These are phyloP conservation scores for Neckera pumila DNA, from an alignment of 225 moss, liverwort and hornwort species.

Conservation along the genomic window DNA sequence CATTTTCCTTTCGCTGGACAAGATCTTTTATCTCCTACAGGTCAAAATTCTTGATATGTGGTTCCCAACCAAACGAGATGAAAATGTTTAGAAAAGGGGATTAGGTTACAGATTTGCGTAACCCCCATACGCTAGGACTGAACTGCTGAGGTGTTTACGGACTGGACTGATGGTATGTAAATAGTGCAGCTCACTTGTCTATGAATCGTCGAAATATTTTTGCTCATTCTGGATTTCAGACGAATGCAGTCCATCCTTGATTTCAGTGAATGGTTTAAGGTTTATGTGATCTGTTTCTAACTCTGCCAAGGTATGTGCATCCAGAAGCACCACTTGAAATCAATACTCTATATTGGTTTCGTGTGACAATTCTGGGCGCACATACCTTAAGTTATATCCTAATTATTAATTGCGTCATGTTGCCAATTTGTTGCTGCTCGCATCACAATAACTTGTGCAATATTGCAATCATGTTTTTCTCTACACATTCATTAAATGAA, in stretches of 20 bases:
- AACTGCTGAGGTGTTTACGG: neutral
- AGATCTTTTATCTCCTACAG: neutral
- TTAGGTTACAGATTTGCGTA: neutral
- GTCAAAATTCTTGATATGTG: slow-evolving; percentile 5
- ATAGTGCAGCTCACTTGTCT: neutral
- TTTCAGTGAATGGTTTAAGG: neutral
- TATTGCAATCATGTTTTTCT: rapidly evolving
- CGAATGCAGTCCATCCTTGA: neutral
- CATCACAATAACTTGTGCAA: neutral
- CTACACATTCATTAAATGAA: neutral
- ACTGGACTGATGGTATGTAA: neutral
- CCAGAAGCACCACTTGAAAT: neutral
- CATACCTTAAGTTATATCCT: no score
- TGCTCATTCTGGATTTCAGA: neutral
- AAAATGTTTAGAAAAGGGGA: neutral
- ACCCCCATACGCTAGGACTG: neutral
- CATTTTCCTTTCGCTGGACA: neutral
- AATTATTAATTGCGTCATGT: neutral
- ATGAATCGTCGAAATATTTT: neutral
- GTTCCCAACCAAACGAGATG: neutral
- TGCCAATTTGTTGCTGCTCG: neutral
- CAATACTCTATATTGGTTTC: neutral
- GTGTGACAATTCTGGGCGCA: neutral
- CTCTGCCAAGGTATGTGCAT: neutral
- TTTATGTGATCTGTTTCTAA: neutral